These are phyloP conservation scores for Trichophyton mentagrophytes DNA, from an alignment of 2,329 filamentous ascomycete species.

Conservation along the genomic window DNA sequence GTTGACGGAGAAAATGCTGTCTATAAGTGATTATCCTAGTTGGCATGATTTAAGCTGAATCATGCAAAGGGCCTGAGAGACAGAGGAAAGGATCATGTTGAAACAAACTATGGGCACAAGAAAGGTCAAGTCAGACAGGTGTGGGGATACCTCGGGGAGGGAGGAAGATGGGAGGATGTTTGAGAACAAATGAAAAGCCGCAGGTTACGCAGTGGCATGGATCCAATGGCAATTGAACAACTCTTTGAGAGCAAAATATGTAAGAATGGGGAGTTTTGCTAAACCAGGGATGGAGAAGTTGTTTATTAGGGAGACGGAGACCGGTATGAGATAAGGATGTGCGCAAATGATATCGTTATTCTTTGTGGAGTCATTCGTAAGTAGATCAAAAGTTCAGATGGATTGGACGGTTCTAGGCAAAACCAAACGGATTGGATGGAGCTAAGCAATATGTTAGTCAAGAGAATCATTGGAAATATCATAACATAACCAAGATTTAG, in stretches of 20 bases:
- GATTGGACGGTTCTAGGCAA: slow-evolving; percentile 50
- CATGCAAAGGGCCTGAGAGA: background rate
- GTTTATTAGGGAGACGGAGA: background rate
- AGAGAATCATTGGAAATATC: slow-evolving; percentile 11
- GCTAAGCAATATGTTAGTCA: slow-evolving; percentile 31
- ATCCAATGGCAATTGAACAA: background rate
- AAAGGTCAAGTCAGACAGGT: background rate
- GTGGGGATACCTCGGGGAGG: background rate
- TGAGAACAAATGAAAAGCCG: background rate
- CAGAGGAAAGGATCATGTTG: background rate
- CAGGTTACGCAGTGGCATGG: background rate
- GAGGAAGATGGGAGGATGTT: background rate
- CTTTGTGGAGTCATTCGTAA: slow-evolving; percentile 3
- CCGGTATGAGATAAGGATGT: background rate
- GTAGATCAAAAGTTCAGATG: slow-evolving; percentile 50
- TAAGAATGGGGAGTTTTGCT: background rate
- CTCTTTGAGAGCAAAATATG: background rate
- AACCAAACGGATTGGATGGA: slow-evolving; percentile 58
- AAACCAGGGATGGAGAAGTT: background rate
- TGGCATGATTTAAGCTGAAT: background rate
- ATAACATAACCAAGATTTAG: background rate
- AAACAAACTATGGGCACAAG: background rate
- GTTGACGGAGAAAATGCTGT: background rate
- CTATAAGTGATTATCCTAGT: slow-evolving; percentile 2
- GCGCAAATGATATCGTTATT: slow-evolving; percentile 2